phyloP scores from a whole-genome alignment of 2,329 filamentous ascomycete species.

The Penicillium sp. region DNA sequence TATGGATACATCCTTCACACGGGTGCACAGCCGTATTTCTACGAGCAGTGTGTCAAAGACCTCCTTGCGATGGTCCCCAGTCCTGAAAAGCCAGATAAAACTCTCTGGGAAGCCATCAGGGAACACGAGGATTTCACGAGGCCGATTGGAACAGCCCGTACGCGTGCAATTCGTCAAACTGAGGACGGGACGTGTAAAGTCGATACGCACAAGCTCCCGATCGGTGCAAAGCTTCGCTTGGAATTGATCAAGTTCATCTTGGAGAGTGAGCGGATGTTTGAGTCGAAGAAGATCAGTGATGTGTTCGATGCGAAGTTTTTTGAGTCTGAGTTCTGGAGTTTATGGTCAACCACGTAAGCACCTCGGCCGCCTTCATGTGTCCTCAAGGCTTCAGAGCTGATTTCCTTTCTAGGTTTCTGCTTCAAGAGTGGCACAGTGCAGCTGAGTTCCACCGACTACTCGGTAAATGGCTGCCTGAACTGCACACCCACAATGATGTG shows the following conservation, averaged over 20 bases:
- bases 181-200: slow-evolving; percentile 2
- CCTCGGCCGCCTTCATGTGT: neutral
- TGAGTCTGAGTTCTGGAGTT: slow-evolving; percentile 5
- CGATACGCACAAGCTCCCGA: slow-evolving; percentile 6
- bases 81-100: slow-evolving; percentile 8
- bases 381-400: neutral
- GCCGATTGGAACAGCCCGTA: neutral
- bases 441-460: neutral
- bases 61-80: slow-evolving; percentile 35
- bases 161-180: slow-evolving; percentile 1
- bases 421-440: slow-evolving; percentile 1
- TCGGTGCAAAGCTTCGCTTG: slow-evolving; percentile 20
- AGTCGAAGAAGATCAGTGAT: slow-evolving; percentile 30
- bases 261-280: slow-evolving; percentile 24
- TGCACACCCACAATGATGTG: slow-evolving; percentile 24
- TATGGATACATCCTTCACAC: slow-evolving; percentile 39
- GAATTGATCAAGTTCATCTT: slow-evolving; percentile 20
- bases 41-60: slow-evolving; percentile 38
- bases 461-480: slow-evolving; percentile 10
- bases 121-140: neutral
- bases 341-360: neutral
- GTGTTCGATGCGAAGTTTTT: slow-evolving; percentile 25
- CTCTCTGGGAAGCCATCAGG: neutral
- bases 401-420: neutral
- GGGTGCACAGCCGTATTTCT: slow-evolving; percentile 36